Evolutionary conservation across 164 flowering plant species (phyloP).

Genomic region (Aristolochia fimbriata): DNA sequence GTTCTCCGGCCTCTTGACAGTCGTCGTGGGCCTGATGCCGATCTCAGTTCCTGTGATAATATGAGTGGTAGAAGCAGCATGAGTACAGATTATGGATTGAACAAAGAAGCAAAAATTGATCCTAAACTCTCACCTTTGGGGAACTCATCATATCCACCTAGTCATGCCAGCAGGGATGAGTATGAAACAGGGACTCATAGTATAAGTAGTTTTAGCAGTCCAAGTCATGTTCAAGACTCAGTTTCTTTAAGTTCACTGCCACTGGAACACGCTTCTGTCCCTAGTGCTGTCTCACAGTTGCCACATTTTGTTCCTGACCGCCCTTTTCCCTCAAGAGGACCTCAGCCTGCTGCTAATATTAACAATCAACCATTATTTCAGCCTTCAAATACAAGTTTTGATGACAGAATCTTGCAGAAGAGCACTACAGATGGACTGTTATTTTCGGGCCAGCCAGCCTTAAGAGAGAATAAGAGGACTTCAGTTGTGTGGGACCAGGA

Average conservation of each 20-base stretch:
- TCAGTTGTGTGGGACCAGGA: slow-evolving; percentile 97
- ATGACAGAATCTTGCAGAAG: slow-evolving; percentile 41
- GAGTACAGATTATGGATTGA: slow-evolving; percentile 54
- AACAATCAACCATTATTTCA: slow-evolving; percentile 20
- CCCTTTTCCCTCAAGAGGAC: slow-evolving; percentile 22
- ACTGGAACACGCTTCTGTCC: slow-evolving; percentile 28
- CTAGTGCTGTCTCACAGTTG: slow-evolving; percentile 10
- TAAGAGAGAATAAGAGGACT: slow-evolving; percentile 66
- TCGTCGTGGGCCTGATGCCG: slow-evolving; percentile 43
- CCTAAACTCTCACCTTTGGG: slow-evolving; percentile 27
- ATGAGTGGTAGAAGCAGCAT: slow-evolving; percentile 67
- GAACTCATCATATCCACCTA: slow-evolving; percentile 52
- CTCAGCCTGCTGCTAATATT: slow-evolving; percentile 13
- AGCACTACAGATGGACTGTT: slow-evolving; percentile 36
- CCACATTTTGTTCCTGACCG: slow-evolving; percentile 25
- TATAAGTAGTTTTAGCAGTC: slow-evolving; percentile 85
- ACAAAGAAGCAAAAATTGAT: slow-evolving; percentile 49
- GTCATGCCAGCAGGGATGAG: slow-evolving; percentile 79
- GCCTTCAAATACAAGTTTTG: slow-evolving; percentile 29
- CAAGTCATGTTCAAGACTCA: slow-evolving; percentile 64
- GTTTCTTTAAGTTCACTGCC: slow-evolving; percentile 80
- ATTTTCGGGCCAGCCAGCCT: slow-evolving; percentile 31
- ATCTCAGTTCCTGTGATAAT: slow-evolving; percentile 70
- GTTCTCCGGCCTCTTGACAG: slow-evolving; percentile 72
- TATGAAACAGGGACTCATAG: slow-evolving; percentile 83